Evolutionary conservation across 306 rosid genomes (phyloP).

Genomic region (Alnus rubra): DNA sequence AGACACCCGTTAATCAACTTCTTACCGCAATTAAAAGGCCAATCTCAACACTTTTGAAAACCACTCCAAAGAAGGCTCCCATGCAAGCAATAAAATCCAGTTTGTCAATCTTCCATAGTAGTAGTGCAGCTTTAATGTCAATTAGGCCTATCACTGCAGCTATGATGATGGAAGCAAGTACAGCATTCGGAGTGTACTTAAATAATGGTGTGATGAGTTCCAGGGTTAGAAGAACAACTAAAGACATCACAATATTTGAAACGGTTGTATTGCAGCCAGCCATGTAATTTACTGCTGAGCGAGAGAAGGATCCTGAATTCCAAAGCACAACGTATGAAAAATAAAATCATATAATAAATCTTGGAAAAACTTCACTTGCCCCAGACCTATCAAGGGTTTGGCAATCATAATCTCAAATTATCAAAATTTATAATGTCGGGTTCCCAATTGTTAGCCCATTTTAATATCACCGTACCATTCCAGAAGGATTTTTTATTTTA

Average conservation of each 20-base stretch:
- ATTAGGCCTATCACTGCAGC: conserved; percentile 56
- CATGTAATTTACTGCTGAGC: conserved; percentile 88
- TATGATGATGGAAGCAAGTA: conserved; percentile 77
- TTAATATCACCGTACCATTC: no score
- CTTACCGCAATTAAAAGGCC: conserved; percentile 78
- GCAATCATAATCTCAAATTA: no score
- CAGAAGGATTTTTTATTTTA: no score
- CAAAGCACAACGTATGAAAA: background rate
- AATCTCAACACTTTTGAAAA: conserved; percentile 72
- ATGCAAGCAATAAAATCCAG: conserved; percentile 81
- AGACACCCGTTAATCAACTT: background rate
- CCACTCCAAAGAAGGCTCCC: conserved; percentile 91
- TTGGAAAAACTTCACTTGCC: no score
- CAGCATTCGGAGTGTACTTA: conserved; percentile 87
- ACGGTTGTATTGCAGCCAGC: conserved; percentile 82
- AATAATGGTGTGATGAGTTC: conserved; percentile 68
- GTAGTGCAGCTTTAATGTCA: conserved; percentile 49
- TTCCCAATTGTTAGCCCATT: no score
- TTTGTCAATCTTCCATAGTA: conserved; percentile 79
- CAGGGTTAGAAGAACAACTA: conserved; percentile 59
- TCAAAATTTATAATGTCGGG: no score
- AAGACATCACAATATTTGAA: conserved; percentile 81
- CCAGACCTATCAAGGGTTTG: no score
- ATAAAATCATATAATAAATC: background rate
- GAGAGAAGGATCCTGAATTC: conserved; percentile 76